These are phyloP conservation scores for Laguncularia racemosa DNA, from an alignment of 345 rosid genomes.

Conservation along the genomic window DNA sequence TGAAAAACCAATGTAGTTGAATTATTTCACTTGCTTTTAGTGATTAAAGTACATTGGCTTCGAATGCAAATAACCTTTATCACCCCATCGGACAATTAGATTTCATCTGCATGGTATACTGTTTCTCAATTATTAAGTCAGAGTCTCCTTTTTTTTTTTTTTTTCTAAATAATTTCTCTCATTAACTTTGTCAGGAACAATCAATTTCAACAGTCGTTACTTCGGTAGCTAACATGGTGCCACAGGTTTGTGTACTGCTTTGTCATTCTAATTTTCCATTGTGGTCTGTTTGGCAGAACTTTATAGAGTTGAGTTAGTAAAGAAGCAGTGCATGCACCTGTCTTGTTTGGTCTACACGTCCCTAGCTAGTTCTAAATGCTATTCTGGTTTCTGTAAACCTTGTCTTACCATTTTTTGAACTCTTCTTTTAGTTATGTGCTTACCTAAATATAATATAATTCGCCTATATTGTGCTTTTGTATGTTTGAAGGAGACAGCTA, in stretches of 20 bases:
- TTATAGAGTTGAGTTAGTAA: no score
- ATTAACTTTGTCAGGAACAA: slow-evolving; percentile 52
- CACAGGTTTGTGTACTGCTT: slow-evolving; percentile 50
- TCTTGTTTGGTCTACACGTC: not conserved
- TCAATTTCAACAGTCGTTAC: slow-evolving; percentile 84
- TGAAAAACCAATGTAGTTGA: no score
- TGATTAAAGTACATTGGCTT: no score
- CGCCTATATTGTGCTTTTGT: no score
- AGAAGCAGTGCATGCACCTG: not conserved
- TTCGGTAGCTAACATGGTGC: slow-evolving; percentile 81
- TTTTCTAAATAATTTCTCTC: not conserved
- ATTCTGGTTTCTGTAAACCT: not conserved
- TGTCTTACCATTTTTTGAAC: not conserved
- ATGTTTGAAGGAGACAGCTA: no score
- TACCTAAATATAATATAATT: not conserved
- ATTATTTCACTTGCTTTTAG: no score
- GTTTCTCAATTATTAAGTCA: not conserved
- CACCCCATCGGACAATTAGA: no score
- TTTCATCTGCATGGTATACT: no score
- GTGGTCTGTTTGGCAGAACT: not conserved
- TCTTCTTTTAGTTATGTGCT: not conserved
- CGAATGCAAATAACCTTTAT: no score
- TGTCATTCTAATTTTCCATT: not conserved
- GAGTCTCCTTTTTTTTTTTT: slow-evolving; percentile 5
- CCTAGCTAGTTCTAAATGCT: not conserved